Conservation (phyloP, 2,329 filamentous ascomycete species). For the Colletotrichum sp. region DNA sequence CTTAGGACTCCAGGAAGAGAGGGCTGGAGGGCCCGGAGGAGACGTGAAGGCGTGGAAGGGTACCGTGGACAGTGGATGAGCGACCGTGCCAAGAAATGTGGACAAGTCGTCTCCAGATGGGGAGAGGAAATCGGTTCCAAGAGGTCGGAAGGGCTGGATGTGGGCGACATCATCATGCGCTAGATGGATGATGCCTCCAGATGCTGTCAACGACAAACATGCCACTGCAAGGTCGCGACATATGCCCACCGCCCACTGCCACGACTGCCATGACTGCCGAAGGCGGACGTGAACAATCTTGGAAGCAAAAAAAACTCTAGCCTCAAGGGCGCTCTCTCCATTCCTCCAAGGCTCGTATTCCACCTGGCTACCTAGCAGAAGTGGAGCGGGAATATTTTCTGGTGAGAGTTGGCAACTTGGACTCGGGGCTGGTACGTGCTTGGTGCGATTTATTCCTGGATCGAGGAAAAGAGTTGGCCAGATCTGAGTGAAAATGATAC, state of each 20-base stretch:
- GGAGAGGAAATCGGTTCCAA: background rate
- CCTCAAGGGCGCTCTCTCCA: background rate
- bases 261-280: background rate
- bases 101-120: background rate
- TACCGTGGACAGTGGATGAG: background rate
- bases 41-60: background rate
- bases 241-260: background rate
- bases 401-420: background rate
- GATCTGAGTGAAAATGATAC: background rate
- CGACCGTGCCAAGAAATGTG: background rate
- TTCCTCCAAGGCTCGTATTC: slow-evolving; percentile 13
- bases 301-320: background rate
- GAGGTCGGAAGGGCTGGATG: background rate
- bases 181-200: slow-evolving; percentile 14
- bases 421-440: background rate
- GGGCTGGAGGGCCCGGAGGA: background rate
- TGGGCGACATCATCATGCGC: background rate
- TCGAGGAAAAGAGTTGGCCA: background rate
- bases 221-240: background rate
- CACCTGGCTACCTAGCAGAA: background rate
- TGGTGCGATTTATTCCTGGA: slow-evolving; percentile 13
- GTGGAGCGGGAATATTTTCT: background rate
- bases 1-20: background rate
- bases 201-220: slow-evolving; percentile 11
- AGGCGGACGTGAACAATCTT: background rate